Base-by-base conservation (phyloP, 2,329 filamentous ascomycete genomes). In the Microdochium paspali region DNA sequence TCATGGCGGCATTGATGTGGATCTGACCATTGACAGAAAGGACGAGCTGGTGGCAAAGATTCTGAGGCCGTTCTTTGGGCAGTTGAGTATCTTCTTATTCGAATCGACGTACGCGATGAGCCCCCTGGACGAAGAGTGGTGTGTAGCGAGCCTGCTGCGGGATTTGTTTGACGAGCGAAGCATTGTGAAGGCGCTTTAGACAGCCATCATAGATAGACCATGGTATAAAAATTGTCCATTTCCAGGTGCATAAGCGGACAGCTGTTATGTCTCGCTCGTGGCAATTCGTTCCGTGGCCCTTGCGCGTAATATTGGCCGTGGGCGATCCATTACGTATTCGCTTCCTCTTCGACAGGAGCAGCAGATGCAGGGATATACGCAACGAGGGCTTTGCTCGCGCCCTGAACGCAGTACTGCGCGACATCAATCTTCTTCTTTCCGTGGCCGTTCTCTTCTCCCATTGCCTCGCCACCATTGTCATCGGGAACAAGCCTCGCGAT, bases 21-120 rank as follows among this genome's bases (percentile, higher is more conserved):
- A 79, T 20, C 67, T 79, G 1, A 61, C 63, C 26, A 66, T 82
- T 31, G 83, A 86, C 52, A 71, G 76, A 52, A 79, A 73, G 57
- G 80, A 84, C 46, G 80, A 84, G 63, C 67, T 97, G 49, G 79
- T 93, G 4, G 81, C 82, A 49, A 85, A 85, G 61, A 78, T 96
- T 12, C 67, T 97, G 52, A 76, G 87, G 55, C 91, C 91, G 0
- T 97, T 96, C 67, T 89, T 97, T 61, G 85, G 85, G 13, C 87
- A 94, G 61, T 69, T 98, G 53, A 96, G 90, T 62, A 96, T 98
- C 58, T 87, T 84, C 62, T 85, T 87, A 0, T 98, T 96, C 66
- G 93, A 98, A 70, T 86, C 84, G 51, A 91, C 86, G 47, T 98
- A 98, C 64, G 82, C 85, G 15, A 90, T 96, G 82, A 83, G 81